Base-by-base conservation (phyloP, 2,329 filamentous ascomycete species). In the Alternaria conjuncta region DNA sequence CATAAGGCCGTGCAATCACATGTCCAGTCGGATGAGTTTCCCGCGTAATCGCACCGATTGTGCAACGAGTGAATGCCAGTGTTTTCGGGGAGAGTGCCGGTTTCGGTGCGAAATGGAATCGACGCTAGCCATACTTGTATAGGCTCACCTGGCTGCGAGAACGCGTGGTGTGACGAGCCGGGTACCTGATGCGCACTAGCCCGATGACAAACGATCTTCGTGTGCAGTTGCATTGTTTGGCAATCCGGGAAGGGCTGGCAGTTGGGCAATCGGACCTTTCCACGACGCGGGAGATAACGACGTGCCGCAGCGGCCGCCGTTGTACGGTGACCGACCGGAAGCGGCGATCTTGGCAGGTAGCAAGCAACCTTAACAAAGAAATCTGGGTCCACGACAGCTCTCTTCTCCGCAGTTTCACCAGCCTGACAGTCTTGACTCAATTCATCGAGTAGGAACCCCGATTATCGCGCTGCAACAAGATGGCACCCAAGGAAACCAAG, bases 401-500 rank as follows among this genome's bases (percentile, higher is more conserved):
- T 26, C 20, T 21, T 41, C 32, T 51, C 53, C 32, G 28, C 51
- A n/a, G 45, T 55, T 30, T 54, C 47, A 32, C 9, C 41, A 57
- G 11, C 18, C 30, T 30, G 41, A 13, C 30, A 7, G 25, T 47
- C 20, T 23, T 47, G 54, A 26, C 36, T 46, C 23, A 28, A 15
- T 21, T 9, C n/a, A 26, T 21, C 36, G 12, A 26, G 2, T 41
- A 41, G 36, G 36, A 12, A 32, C 9, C 12, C 15, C 20, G 8
- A 13, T 32, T n/a, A 41, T 53, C 30, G 13, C 7, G 54, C 11
- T 26, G 11, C 28, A 28, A 62, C 47, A 49, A 18, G 18, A 74
- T 74, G 70, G 62, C 68, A 44, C 55, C 67, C 7, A 73, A 71
- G 58, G 55, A 64, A 30, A 70, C 67, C 28, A 79, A 77, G 55